Percentiles rank a stretch among this genome's conserved stretches.
Conservation (phyloP, 768 basidiomycete species). For the Rhodotorula kratochvilovae region DNA sequence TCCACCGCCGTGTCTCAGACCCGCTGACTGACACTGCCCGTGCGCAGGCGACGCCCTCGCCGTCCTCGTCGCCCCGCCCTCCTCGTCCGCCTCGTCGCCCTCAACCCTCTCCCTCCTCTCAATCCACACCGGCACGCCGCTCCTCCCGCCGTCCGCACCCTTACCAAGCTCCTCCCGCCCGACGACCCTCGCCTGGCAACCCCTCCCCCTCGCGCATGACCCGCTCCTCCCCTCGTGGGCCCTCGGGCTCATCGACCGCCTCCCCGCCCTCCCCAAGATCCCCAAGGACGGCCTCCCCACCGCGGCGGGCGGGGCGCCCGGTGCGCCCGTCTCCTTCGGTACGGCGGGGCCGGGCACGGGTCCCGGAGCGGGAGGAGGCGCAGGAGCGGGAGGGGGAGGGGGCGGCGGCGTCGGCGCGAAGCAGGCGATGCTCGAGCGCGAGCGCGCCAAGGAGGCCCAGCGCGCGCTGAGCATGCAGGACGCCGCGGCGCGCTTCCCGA, state of each 20-base stretch:
- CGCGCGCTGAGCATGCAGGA: slow-evolving; percentile 16
- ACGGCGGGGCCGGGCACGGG: not conserved
- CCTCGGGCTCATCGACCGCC: not conserved
- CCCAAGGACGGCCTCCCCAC: slow-evolving; percentile 4
- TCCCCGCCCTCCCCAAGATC: slow-evolving; percentile 26
- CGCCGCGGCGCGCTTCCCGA: slow-evolving; percentile 18
- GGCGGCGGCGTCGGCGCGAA: slow-evolving; percentile 32
- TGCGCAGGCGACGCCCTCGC: slow-evolving; percentile 13
- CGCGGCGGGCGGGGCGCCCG: not conserved
- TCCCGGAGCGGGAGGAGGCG: not conserved
- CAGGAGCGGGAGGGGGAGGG: not conserved
- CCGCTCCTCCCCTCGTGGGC: slow-evolving; percentile 11
- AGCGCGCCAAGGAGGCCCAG: slow-evolving; percentile 36
- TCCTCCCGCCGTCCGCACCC: not conserved
- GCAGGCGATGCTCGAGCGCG: slow-evolving; percentile 37
- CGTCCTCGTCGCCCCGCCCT: slow-evolving; percentile 13
- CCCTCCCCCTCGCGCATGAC: not conserved
- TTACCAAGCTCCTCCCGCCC: slow-evolving; percentile 1
- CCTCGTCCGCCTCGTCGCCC: not conserved
- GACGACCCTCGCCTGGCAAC: slow-evolving; percentile 25
- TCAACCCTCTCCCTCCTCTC: slow-evolving; percentile 25
- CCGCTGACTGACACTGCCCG: not conserved
- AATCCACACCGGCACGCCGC: slow-evolving; percentile 20
- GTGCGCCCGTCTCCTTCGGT: not conserved
- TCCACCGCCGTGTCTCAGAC: too few relatives aligned